A percentile compares a stretch with the other conserved stretches of the same genome.
phyloP scores from a whole-genome alignment of 352 stramenopile species.

The Globisporangium camurandrum region DNA sequence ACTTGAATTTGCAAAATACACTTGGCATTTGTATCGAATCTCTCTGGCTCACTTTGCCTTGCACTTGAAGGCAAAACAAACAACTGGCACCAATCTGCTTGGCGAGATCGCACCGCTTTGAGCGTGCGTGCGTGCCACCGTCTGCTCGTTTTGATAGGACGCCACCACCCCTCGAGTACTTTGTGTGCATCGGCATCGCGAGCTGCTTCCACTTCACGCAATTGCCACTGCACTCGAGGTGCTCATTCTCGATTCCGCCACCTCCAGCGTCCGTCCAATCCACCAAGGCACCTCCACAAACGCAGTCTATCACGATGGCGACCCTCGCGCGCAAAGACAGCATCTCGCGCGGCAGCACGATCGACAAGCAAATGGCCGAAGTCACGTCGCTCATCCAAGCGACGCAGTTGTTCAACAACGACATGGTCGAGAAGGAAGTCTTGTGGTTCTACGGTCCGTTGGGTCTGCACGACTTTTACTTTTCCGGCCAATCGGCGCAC shows the following conservation, averaged over 20 bases:
- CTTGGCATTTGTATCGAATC: neutral
- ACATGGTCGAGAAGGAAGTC: conserved; percentile 54
- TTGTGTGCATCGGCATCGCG: neutral
- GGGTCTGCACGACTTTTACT: conserved; percentile 82
- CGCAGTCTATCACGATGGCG: conserved; percentile 7
- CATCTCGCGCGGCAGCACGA: conserved; percentile 11
- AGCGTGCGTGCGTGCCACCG: too few species aligned
- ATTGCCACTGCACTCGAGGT: neutral
- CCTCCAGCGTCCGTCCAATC: neutral
- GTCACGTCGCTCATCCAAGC: conserved; percentile 49
- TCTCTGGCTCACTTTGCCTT: too few species aligned
- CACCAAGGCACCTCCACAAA: neutral
- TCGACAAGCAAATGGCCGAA: conserved; percentile 43
- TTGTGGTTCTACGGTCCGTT: conserved; percentile 80
- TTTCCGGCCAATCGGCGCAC: conserved; percentile 45
- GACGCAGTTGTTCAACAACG: conserved; percentile 51
- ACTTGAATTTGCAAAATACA: neutral
- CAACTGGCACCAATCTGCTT: neutral
- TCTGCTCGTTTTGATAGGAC: too few species aligned
- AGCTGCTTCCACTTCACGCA: neutral
- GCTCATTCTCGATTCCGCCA: conserved; percentile 11
- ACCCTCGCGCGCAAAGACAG: conserved; percentile 7
- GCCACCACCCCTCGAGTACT: too few species aligned
- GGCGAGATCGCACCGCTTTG: too few species aligned
- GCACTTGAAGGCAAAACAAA: neutral